These are phyloP conservation scores for Debaryomyces psychrophilus DNA, from an alignment of 1,139 yeast species.

Conservation along the genomic window DNA sequence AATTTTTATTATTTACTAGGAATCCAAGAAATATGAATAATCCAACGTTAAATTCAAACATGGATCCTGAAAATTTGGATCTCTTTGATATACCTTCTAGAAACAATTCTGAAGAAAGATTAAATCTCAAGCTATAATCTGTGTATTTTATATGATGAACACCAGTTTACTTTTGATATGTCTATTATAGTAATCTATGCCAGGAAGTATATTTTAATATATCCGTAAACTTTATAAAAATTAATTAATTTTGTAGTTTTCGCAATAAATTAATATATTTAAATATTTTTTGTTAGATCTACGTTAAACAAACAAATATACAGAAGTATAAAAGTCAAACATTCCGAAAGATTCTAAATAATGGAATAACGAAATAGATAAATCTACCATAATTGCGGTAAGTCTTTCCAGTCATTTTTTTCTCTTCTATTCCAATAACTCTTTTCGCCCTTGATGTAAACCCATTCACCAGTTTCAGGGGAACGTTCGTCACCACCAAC, in stretches of 20 bases:
- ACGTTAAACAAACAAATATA: not conserved
- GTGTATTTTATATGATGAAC: too few species aligned
- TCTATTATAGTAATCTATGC: too few species aligned
- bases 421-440: constrained; percentile 84
- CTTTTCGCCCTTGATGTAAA: constrained; percentile 57
- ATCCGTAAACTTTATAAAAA: not conserved
- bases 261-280: not conserved
- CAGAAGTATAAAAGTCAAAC: not conserved
- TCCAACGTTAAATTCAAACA: not conserved
- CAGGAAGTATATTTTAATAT: too few species aligned
- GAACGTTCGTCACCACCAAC: constrained; percentile 30
- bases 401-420: constrained; percentile 59
- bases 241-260: not conserved
- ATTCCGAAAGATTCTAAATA: not conserved
- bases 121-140: constrained; percentile 34
- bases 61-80: constrained; percentile 15
- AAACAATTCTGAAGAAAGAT: constrained; percentile 41
- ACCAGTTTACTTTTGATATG: not conserved
- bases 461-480: constrained; percentile 59
- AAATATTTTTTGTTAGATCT: not conserved
- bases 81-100: constrained; percentile 27
- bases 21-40: constrained; percentile 8
- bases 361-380: not conserved
- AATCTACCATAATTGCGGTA: constrained; percentile 54
- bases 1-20: constrained; percentile 49